Conservation (phyloP, 345 rosid species). For the Cardamine resedifolia region DNA sequence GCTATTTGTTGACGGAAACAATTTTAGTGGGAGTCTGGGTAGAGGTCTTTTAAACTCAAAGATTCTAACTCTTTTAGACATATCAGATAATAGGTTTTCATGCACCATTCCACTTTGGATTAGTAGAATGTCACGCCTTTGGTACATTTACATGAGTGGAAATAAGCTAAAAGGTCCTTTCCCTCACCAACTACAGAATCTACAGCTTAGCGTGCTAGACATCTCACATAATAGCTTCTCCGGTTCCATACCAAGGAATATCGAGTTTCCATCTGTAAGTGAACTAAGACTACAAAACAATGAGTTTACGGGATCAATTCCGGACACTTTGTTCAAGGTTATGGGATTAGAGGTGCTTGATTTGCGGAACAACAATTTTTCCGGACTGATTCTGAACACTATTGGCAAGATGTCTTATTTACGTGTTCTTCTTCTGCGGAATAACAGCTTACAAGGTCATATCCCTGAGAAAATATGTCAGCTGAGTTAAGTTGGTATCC, state of each 20-base stretch:
- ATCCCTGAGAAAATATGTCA: conserved; percentile 42
- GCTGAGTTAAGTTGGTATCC: conserved; percentile 13
- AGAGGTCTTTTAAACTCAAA: conserved; percentile 1
- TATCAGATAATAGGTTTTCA: conserved; percentile 20
- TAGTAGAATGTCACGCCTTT: too few species aligned
- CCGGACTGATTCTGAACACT: conserved; percentile 48
- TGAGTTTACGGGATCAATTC: conserved; percentile 45
- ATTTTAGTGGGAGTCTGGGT: conserved; percentile 19
- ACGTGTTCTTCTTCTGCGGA: conserved; percentile 62
- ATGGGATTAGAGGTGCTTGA: conserved; percentile 52
- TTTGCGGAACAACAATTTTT: conserved; percentile 50
- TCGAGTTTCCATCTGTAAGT: conserved; percentile 39
- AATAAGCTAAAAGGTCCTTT: too few species aligned
- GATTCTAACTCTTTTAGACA: conserved; percentile 3
- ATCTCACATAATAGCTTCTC: conserved; percentile 57
- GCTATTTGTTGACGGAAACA: conserved; percentile 25
- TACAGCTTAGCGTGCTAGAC: conserved; percentile 51
- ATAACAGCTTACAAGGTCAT: conserved; percentile 47
- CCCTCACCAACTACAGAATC: conserved; percentile 57
- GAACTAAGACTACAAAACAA: conserved; percentile 26
- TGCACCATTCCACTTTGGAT: too few species aligned
- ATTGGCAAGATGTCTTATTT: conserved; percentile 52
- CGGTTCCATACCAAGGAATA: conserved; percentile 61
- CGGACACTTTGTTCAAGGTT: conserved; percentile 47
- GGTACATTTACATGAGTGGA: too few species aligned